Evolutionary conservation across 2,329 filamentous ascomycete genomes (phyloP).

Genomic region (Paecilomyces dactylethromorphus): DNA sequence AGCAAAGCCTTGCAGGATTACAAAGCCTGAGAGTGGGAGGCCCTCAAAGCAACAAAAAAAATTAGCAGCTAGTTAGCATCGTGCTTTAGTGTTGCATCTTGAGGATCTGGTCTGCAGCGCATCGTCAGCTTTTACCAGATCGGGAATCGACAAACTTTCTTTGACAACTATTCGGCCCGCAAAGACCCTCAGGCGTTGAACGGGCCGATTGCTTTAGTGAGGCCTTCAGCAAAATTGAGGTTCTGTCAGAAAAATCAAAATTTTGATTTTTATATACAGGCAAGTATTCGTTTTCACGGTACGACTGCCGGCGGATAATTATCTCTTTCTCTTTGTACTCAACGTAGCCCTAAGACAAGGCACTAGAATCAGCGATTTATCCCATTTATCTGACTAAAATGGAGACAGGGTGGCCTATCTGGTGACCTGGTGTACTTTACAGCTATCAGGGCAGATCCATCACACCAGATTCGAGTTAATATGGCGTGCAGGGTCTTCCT

Average conservation of each 20-base stretch:
- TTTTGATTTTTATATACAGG: not conserved
- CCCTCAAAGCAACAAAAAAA: not conserved
- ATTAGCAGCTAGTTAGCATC: not conserved
- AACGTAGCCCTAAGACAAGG: not conserved
- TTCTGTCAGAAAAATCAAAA: not conserved
- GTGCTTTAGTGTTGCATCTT: not conserved
- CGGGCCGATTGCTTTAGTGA: not conserved
- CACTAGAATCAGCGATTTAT: not conserved
- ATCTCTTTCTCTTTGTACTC: not conserved
- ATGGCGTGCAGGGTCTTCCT: not conserved
- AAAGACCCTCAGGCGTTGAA: not conserved
- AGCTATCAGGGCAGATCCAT: not conserved
- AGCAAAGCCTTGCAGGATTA: not conserved
- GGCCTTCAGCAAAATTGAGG: not conserved
- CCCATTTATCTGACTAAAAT: not conserved
- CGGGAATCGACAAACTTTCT: not conserved
- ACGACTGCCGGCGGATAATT: not conserved
- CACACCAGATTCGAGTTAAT: not conserved
- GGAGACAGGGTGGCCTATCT: too few species aligned
- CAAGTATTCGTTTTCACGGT: not conserved
- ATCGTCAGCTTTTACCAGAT: not conserved
- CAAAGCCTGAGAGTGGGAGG: not conserved
- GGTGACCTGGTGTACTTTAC: not conserved
- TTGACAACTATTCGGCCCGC: not conserved
- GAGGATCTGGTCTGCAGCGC: not conserved